Conservation (phyloP, 2,329 filamentous ascomycete genomes). For the Drechslera avenae region DNA sequence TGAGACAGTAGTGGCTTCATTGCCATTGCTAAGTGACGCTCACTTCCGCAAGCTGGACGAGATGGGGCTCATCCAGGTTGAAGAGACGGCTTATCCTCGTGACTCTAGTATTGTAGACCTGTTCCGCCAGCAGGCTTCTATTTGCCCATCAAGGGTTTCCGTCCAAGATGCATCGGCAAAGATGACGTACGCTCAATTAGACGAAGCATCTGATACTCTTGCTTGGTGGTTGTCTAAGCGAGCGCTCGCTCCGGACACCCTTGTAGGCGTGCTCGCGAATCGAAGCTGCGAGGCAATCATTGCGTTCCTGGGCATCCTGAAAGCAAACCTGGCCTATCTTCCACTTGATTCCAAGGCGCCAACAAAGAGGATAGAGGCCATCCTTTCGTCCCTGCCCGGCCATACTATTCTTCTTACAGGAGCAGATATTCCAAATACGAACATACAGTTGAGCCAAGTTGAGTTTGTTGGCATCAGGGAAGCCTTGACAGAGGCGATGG, state of each 20-base stretch:
- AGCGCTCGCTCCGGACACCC: slow-evolving; percentile 3
- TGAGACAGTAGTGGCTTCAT: neutral
- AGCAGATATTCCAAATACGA: neutral
- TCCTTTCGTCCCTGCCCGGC: slow-evolving; percentile 52
- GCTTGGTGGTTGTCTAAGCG: slow-evolving; percentile 5
- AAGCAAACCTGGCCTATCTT: slow-evolving; percentile 51
- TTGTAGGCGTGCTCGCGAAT: slow-evolving; percentile 25
- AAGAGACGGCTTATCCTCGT: too few species aligned
- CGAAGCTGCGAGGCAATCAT: slow-evolving; percentile 28
- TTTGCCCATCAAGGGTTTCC: slow-evolving; percentile 2
- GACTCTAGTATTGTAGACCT: too few species aligned
- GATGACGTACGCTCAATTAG: slow-evolving; percentile 16
- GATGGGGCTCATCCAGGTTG: too few species aligned
- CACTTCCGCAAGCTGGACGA: too few species aligned
- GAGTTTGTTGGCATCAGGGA: neutral
- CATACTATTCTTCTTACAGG: slow-evolving; percentile 46
- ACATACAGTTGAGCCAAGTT: neutral
- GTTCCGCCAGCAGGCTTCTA: slow-evolving; percentile 8
- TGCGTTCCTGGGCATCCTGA: slow-evolving; percentile 49
- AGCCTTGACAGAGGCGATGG: slow-evolving; percentile 43
- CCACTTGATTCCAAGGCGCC: slow-evolving; percentile 43
- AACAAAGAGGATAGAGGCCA: slow-evolving; percentile 29
- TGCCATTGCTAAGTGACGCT: too few species aligned
- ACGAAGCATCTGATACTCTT: slow-evolving; percentile 4
- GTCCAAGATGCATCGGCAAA: slow-evolving; percentile 10